These are phyloP conservation scores for Yamadazyma membranifaciens DNA, from an alignment of 1,139 yeast species.

Conservation along the genomic window DNA sequence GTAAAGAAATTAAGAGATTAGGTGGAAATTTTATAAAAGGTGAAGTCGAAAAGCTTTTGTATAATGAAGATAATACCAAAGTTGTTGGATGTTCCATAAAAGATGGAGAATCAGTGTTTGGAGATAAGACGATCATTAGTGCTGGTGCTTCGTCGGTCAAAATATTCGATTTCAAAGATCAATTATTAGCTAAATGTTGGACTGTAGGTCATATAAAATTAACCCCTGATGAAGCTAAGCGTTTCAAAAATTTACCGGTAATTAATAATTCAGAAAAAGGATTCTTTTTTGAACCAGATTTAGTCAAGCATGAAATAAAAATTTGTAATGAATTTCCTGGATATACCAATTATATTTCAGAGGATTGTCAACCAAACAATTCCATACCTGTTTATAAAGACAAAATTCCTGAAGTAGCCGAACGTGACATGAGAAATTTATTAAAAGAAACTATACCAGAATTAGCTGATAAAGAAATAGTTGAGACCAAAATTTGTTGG, in stretches of 20 bases:
- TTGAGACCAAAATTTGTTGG: slow-evolving; percentile 15
- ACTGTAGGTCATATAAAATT: slow-evolving; percentile 38
- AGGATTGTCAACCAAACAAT: slow-evolving; percentile 5
- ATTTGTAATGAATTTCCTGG: slow-evolving; percentile 18
- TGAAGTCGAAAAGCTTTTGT: slow-evolving; percentile 17
- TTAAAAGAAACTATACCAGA: slow-evolving; percentile 15
- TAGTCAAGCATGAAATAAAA: slow-evolving; percentile 7
- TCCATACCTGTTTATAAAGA: slow-evolving; percentile 7
- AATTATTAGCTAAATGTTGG: slow-evolving; percentile 23
- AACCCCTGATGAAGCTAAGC: slow-evolving; percentile 28
- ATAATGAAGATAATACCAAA: neutral
- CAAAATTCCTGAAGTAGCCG: slow-evolving; percentile 22
- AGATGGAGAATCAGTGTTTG: slow-evolving; percentile 12
- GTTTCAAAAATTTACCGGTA: slow-evolving; percentile 33
- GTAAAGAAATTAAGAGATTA: slow-evolving; percentile 21
- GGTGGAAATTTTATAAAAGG: slow-evolving; percentile 32
- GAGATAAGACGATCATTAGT: slow-evolving; percentile 25
- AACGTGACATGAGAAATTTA: slow-evolving; percentile 18
- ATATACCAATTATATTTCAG: slow-evolving; percentile 11
- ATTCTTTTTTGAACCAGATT: slow-evolving; percentile 27
- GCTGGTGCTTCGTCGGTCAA: slow-evolving; percentile 35
- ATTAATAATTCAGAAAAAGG: slow-evolving; percentile 30
- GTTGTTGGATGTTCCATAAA: slow-evolving; percentile 7
- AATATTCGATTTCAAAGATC: slow-evolving; percentile 28
- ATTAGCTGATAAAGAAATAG: slow-evolving; percentile 10